Conservation (phyloP, 176 grass and related monocot species). For the Triticum aestivum region IWGSC_CS_RefSeq_v2.1 NC_057808.1:561414885-561415384, state of each 20-base stretch:
- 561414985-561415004: not conserved
- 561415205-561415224: not conserved
- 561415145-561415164: conserved; percentile 57
- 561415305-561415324: not conserved
- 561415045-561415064: not conserved
- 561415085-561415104: conserved; percentile 28
- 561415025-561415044: not conserved
- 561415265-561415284: not conserved
- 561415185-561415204: conserved; percentile 5
- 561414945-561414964: not conserved
- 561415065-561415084: conserved; percentile 48
- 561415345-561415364: too few species aligned
- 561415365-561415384: not conserved
- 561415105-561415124: conserved; percentile 43
- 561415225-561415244: not conserved
- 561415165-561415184: conserved; percentile 37
- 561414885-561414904: not conserved
- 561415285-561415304: not conserved
- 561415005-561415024: not conserved
- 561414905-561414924: not conserved
- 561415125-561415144: conserved; percentile 57
- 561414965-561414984: not conserved
- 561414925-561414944: not conserved
- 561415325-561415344: too few species aligned
- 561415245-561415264: not conserved